Percentiles rank a stretch among this genome's conserved stretches.
These are phyloP conservation scores for Mycena belliarum DNA, from an alignment of 768 basidiomycete genomes.

Conservation along the genomic window DNA sequence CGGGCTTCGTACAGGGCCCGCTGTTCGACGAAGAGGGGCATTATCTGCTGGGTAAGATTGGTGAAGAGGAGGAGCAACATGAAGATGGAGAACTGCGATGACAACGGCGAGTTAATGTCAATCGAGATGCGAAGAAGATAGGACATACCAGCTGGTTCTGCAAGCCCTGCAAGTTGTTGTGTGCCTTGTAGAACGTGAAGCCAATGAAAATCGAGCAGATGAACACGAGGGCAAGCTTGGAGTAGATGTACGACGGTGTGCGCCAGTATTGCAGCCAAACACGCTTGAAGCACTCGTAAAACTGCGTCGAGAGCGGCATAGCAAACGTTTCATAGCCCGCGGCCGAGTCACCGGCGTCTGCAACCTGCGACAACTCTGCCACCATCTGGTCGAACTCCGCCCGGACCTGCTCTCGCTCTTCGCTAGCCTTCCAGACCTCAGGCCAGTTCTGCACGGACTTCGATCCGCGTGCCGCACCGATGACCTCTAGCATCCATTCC, in stretches of 20 bases:
- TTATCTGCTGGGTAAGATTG: constrained; percentile 36
- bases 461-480: constrained; percentile 45
- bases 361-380: constrained; percentile 12
- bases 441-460: constrained; percentile 40
- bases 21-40: constrained; percentile 37
- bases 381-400: constrained; percentile 34
- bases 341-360: constrained; percentile 15
- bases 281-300: constrained; percentile 25
- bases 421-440: constrained; percentile 41
- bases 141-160: constrained; percentile 27
- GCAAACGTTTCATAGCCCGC: constrained; percentile 25
- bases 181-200: constrained; percentile 32
- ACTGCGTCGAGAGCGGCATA: constrained; percentile 25
- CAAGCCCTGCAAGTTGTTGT: constrained; percentile 28
- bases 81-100: constrained; percentile 27
- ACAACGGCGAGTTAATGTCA: not conserved
- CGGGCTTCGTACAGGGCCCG: constrained; percentile 35
- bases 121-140: not conserved
- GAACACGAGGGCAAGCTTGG: constrained; percentile 21
- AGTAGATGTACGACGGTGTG: constrained; percentile 28
- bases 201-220: constrained; percentile 29
- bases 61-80: constrained; percentile 30
- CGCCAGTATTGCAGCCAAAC: constrained; percentile 30
- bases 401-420: constrained; percentile 37
- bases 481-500: constrained; percentile 48